These are phyloP conservation scores for Nothomitra cinnamomea DNA, from an alignment of 2,329 filamentous ascomycete species.

Conservation along the genomic window DNA sequence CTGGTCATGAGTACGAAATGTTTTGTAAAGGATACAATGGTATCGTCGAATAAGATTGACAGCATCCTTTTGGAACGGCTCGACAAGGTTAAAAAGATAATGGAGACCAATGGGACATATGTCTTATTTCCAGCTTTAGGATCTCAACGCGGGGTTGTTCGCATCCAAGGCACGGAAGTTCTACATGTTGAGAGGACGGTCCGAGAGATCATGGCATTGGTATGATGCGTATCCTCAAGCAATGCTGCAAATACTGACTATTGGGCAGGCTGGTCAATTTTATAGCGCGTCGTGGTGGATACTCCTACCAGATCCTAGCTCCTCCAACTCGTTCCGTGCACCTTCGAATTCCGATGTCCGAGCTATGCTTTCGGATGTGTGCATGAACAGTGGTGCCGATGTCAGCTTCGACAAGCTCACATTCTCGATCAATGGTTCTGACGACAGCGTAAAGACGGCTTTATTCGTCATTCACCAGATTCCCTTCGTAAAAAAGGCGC, in stretches of 20 bases:
- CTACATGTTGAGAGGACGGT: constrained; percentile 90
- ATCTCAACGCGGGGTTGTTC: constrained; percentile 65
- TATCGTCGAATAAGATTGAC: constrained; percentile 85
- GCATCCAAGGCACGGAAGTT: constrained; percentile 85
- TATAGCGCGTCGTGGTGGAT: constrained; percentile 97
- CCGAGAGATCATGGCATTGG: constrained; percentile 85
- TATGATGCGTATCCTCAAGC: constrained; percentile 27
- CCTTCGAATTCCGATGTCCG: constrained; percentile 55
- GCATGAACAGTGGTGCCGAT: constrained; percentile 88
- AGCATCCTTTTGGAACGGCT: constrained; percentile 79
- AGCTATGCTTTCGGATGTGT: constrained; percentile 88
- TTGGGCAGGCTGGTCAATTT: constrained; percentile 69
- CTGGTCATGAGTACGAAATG: constrained; percentile 33
- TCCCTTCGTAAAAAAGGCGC: constrained; percentile 69
- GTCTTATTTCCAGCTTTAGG: constrained; percentile 82
- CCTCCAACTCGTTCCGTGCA: constrained; percentile 37
- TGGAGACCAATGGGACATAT: constrained; percentile 90
- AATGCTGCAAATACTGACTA: constrained; percentile 13
- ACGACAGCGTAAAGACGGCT: constrained; percentile 92
- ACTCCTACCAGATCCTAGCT: constrained; percentile 52
- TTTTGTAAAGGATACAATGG: constrained; percentile 79
- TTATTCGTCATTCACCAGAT: constrained; percentile 86
- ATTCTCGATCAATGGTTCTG: constrained; percentile 87
- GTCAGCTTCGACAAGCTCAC: constrained; percentile 86
- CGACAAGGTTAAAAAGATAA: constrained; percentile 95